Evolutionary conservation across 2,329 filamentous ascomycete genomes (phyloP).

Genomic region (Aspergillus luchuensis): DNA sequence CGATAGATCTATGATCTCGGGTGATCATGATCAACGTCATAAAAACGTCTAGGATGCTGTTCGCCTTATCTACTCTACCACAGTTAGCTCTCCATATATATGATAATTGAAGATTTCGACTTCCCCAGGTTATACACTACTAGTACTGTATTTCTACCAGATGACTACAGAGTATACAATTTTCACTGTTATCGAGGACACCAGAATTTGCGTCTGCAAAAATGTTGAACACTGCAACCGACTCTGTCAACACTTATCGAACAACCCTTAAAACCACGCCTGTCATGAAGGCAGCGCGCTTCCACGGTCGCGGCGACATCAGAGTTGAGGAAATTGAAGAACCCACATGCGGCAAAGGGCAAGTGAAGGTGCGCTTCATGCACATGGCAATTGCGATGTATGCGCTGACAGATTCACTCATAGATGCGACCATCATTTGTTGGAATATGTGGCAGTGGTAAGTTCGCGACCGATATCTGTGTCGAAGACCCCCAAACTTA

Average conservation of each 20-base stretch:
- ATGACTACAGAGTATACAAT: background rate
- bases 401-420: background rate
- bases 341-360: constrained; percentile 49
- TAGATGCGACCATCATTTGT: constrained; percentile 36
- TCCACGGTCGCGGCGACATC: constrained; percentile 39
- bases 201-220: background rate
- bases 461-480: background rate
- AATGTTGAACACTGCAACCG: constrained; percentile 3
- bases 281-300: constrained; percentile 40
- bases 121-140: no score
- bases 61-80: background rate
- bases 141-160: background rate
- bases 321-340: constrained; percentile 40
- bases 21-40: background rate
- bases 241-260: background rate
- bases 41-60: background rate
- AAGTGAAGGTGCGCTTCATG: constrained; percentile 47
- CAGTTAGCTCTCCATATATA: no score
- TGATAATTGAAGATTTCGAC: no score
- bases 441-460: constrained; percentile 39
- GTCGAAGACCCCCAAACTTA: background rate
- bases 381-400: no score
- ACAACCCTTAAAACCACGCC: constrained; percentile 4
- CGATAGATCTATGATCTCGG: background rate
- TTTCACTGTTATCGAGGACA: background rate